Evolutionary conservation across 768 basidiomycete species (phyloP), one percentile per base, ranked within the genome.

Genomic region (Rhodosporidiobolus odoratus): DNA sequence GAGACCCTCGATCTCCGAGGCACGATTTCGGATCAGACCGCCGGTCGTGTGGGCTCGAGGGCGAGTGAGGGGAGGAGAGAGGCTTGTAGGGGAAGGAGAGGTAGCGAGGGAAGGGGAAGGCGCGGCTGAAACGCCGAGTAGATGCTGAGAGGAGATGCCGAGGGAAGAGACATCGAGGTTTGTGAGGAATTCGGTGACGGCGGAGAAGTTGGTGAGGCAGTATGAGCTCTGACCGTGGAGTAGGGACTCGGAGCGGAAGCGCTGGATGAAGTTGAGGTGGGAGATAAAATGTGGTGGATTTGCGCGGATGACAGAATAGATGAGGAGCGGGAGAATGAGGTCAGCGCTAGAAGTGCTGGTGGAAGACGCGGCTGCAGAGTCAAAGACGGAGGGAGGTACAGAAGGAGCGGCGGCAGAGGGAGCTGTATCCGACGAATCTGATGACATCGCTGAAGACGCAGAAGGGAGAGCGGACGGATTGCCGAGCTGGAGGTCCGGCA

Each of bases 171-270:
- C 82, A 80, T 97, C 92, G 43, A 97, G 92, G 77, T 93, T 91
- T 81, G 95, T 92, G 61, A 97, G 82, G 79, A 97, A 99, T 78
- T 97, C 94, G 2, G 90, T 91, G 9, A 95, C 93, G 17, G 95
- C 95, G 83, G 94, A 87, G 47, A 96, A 82, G 79, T 96, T 98
- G 79, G 97, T 90, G 48, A 95, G 84, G 68, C 93, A 97, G 76
- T 93, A 99, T 58, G 87, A 88, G 76, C 91, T 90, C 77, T 97
- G 92, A 4, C 93, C 93, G 83, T 43, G 87, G 52, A 81, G 69
- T 58, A 80, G 79, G n/a, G 80, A 78, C 9, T 81, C 79, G 83
- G 81, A 84, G 84, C 68, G 88, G 80, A 71, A 94, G 40, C 84
- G 80, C 45, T 83, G 82, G 38, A 82, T 78, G 75, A 80, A 84